Percentiles rank a stretch among this genome's conserved stretches.
Evolutionary conservation across 345 rosid species (phyloP).

Genomic region (Erucastrum elatum): DNA sequence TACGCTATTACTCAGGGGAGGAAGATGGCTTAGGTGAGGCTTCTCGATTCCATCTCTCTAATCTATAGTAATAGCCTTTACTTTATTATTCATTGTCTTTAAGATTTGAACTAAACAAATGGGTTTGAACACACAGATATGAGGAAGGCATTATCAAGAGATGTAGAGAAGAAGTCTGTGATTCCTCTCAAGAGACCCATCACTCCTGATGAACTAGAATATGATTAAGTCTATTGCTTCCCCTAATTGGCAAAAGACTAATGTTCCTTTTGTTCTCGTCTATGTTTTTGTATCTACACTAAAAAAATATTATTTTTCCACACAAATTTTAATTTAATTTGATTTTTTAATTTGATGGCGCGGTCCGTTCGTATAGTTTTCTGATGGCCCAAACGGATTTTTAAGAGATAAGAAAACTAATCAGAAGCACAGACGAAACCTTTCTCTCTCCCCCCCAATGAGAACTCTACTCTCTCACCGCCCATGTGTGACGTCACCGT

Average conservation of each 20-base stretch:
- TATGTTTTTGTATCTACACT: neutral
- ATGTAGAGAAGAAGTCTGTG: slow-evolving; percentile 81
- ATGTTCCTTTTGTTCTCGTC: neutral
- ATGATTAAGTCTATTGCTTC: slow-evolving; percentile 47
- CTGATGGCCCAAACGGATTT: slow-evolving; percentile 17
- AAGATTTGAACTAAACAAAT: neutral
- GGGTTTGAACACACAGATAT: slow-evolving; percentile 52
- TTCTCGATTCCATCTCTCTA: neutral
- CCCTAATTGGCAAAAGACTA: neutral
- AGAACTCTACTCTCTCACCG: slow-evolving; percentile 35
- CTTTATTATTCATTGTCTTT: neutral
- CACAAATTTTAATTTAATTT: neutral
- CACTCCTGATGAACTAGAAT: slow-evolving; percentile 86
- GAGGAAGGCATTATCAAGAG: slow-evolving; percentile 92
- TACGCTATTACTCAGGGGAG: slow-evolving; percentile 91
- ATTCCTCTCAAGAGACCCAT: slow-evolving; percentile 86
- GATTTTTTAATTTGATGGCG: neutral
- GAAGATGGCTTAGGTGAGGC: slow-evolving; percentile 83
- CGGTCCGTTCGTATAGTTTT: slow-evolving; percentile 7
- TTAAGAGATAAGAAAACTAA: slow-evolving; percentile 40
- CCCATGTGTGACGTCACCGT: slow-evolving; percentile 38
- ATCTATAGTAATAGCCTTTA: neutral
- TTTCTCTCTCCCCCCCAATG: slow-evolving; percentile 14
- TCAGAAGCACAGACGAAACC: slow-evolving; percentile 33
- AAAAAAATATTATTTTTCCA: neutral